Conservation (phyloP, 371 early-diverging fungal genomes). For the Mortierella sp. region DNA sequence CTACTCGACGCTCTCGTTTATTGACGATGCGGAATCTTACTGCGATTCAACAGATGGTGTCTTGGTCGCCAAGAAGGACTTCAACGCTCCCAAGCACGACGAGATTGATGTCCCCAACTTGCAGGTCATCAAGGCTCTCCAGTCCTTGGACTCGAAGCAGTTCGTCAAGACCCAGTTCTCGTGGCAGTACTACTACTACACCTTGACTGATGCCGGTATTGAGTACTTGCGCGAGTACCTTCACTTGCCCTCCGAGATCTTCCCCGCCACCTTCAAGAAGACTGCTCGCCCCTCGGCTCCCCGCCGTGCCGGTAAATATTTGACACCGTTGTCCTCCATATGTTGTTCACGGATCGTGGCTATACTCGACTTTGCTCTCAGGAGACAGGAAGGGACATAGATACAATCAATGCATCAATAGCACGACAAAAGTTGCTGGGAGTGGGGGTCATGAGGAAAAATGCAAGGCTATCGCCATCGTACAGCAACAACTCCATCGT, state of each 20-base stretch:
- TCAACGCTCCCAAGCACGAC: slow-evolving; percentile 92
- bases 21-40: background rate
- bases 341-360: too few species aligned
- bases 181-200: slow-evolving; percentile 99
- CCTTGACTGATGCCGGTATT: slow-evolving; percentile 97
- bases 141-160: slow-evolving; percentile 95
- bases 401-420: too few species aligned
- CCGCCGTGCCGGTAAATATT: slow-evolving; percentile 73
- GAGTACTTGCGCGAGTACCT: slow-evolving; percentile 97
- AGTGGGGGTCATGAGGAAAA: too few species aligned
- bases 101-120: slow-evolving; percentile 97
- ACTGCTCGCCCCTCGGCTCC: slow-evolving; percentile 68
- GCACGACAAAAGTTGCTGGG: too few species aligned
- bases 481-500: too few species aligned
- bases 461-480: too few species aligned
- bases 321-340: slow-evolving; percentile 41
- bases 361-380: too few species aligned
- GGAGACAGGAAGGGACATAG: too few species aligned
- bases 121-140: slow-evolving; percentile 98
- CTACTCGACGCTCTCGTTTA: background rate
- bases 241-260: slow-evolving; percentile 96
- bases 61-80: slow-evolving; percentile 98
- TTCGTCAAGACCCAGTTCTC: slow-evolving; percentile 97
- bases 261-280: slow-evolving; percentile 98
- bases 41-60: slow-evolving; percentile 83